Evolutionary conservation across 805 yeast genomes (phyloP).

Genomic region (Wickerhamomyces mucosus): DNA sequence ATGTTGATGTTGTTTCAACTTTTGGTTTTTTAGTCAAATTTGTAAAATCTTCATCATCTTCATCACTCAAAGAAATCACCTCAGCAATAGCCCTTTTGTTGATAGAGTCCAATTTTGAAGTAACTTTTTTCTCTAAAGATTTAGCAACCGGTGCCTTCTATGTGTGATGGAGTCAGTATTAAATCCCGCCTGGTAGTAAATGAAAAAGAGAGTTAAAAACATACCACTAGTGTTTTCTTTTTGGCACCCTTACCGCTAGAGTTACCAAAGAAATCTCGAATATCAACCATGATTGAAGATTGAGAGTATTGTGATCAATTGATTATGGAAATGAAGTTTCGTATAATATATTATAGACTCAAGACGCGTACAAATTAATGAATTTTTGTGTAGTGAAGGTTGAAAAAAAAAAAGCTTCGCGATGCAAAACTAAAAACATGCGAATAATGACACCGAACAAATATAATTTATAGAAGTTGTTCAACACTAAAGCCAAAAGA

Average conservation of each 20-base stretch:
- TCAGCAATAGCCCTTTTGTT: neutral
- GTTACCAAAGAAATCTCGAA: slow-evolving; percentile 29
- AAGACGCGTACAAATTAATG: no score
- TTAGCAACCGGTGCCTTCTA: neutral
- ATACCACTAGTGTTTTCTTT: slow-evolving; percentile 8
- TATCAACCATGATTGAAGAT: slow-evolving; percentile 25
- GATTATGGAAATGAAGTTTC: no score
- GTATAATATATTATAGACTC: no score
- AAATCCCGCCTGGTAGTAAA: no score
- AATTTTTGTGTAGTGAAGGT: no score
- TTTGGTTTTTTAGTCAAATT: no score
- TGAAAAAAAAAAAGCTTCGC: neutral
- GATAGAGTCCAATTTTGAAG: neutral
- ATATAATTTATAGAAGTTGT: neutral
- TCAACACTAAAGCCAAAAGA: no score
- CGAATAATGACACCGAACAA: neutral
- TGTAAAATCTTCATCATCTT: neutral
- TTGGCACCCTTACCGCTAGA: slow-evolving; percentile 2
- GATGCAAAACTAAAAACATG: neutral
- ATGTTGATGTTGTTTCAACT: no score
- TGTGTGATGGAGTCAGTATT: neutral
- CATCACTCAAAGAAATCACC: neutral
- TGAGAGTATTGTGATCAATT: neutral
- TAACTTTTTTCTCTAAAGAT: neutral
- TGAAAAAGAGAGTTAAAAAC: neutral